These are phyloP conservation scores for Betula pendula DNA, from an alignment of 306 rosid species.

Conservation along the genomic window DNA sequence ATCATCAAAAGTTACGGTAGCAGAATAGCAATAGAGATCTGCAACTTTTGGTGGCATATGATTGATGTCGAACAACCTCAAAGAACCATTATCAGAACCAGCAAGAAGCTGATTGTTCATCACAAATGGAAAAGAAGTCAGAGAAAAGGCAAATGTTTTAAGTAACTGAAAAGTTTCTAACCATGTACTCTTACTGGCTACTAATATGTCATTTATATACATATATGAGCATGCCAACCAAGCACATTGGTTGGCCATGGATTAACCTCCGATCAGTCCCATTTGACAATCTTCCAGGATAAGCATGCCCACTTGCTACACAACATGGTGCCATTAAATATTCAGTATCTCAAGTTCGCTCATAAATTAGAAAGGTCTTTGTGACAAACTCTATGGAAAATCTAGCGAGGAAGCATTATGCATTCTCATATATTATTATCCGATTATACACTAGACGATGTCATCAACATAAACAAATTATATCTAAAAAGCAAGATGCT, in stretches of 20 bases:
- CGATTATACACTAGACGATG: neutral
- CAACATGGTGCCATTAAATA: neutral
- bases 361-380: neutral
- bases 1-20: constrained; percentile 59
- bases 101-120: constrained; percentile 68
- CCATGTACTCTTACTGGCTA: neutral
- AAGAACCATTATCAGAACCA: constrained; percentile 83
- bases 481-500: neutral
- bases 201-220: neutral
- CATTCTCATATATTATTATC: neutral
- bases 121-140: constrained; percentile 21
- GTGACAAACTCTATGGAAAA: constrained; percentile 12
- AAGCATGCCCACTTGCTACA: neutral
- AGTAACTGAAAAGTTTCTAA: constrained; percentile 1
- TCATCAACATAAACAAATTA: neutral
- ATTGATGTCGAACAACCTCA: constrained; percentile 66
- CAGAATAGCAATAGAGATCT: constrained; percentile 40
- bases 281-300: neutral
- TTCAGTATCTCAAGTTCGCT: neutral
- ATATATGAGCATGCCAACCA: neutral
- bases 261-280: neutral
- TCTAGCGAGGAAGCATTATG: neutral
- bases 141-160: constrained; percentile 24
- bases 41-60: constrained; percentile 39
- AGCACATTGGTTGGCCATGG: neutral